Evolutionary conservation across 2,329 filamentous ascomycete genomes (phyloP), one percentile per base, ranked within the genome.

Genomic region (Calonectria multiphialidica): DNA sequence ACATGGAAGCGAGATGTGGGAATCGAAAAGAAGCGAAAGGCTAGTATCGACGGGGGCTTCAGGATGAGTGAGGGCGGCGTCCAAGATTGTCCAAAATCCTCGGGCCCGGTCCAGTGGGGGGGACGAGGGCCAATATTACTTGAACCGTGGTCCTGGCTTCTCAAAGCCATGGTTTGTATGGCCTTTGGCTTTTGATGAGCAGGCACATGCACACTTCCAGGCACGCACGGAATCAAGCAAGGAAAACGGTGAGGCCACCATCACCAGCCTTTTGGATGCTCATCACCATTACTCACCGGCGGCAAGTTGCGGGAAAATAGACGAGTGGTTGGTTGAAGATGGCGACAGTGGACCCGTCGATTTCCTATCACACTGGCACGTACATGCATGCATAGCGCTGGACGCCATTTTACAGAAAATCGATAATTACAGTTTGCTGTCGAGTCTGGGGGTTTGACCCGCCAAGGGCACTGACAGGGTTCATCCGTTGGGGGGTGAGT

Each of bases 281-380:
- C 57, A 49, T 57, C 49, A 5, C 44, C 55, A 37, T 63, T 33
- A 35, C 57, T 42, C 55, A 21, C 66, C 49, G 30, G 45, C 47
- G 67, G 59, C 49, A 70, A 55, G 37, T 23, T 69, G 47, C 49
- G 47, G 44, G 23, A 62, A 59, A 40, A n/a, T 25, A 59, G 49
- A 28, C 37, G 30, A 45, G n/a, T 57, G 59, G 47, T 37, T 59
- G 49, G 64, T 55, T 59, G 50, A 35, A 5, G 28, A n/a, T 53
- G 25, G 59, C 33, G 35, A 16, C 33, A 33, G 45, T 63, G 66
- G 28, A 45, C 25, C 50, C 33, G 25, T 62, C 49, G 49, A 42
- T 47, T 55, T 50, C 47, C 33, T 59, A 59, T 59, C 53, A 59
- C 33, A 40, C 35, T 18, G 21, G 21, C 53, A 25, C n/a, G 28